Percentiles rank a stretch among this genome's conserved stretches.
phyloP scores from a whole-genome alignment of 208 protist species.

The Porcisia hertigi region DNA sequence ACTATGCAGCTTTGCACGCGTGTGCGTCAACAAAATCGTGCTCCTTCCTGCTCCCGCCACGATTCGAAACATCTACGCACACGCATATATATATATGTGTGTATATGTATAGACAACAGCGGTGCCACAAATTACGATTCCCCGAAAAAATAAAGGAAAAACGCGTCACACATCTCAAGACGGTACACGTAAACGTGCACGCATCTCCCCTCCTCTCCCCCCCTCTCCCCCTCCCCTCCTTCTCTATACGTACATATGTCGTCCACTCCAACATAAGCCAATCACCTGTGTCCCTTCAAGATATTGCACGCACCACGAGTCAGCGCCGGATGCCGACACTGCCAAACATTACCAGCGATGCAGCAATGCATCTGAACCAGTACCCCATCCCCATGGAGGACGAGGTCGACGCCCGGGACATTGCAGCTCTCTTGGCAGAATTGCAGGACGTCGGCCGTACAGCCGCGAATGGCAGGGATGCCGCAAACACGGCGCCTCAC shows the following conservation, averaged over 20 bases:
- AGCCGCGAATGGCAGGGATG: conserved; percentile 6
- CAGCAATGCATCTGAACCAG: conserved; percentile 16
- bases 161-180: not conserved
- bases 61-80: not conserved
- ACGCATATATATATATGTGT: not conserved
- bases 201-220: not conserved
- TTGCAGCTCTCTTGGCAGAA: conserved; percentile 66
- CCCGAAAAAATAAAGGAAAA: not conserved
- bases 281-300: not conserved
- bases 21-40: not conserved
- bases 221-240: not conserved
- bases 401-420: conserved; percentile 37
- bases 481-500: not conserved
- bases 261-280: not conserved
- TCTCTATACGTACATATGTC: not conserved
- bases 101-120: too few relatives aligned
- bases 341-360: not conserved
- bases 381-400: conserved; percentile 8
- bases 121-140: too few relatives aligned
- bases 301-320: not conserved
- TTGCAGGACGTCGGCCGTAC: conserved; percentile 46
- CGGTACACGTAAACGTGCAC: not conserved
- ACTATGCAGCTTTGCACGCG: not conserved
- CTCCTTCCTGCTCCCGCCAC: not conserved
- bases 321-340: not conserved